phyloP scores from a whole-genome alignment of 1,284 basidiomycete species.

The Sporisorium reilianum region DNA sequence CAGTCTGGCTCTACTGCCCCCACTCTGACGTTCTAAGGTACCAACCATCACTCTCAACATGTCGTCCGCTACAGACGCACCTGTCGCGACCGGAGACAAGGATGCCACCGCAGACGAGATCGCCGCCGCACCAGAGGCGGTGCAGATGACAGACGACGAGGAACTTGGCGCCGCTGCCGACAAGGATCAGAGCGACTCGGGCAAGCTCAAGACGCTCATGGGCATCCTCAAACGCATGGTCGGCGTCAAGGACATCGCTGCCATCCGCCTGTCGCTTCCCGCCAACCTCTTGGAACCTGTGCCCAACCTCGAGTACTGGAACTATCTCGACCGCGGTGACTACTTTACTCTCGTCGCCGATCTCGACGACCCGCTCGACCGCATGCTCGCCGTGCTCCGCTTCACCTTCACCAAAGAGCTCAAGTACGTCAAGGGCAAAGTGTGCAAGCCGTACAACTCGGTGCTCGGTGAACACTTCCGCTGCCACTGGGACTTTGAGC shows the following conservation, averaged over 20 bases:
- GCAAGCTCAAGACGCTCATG: constrained; percentile 65
- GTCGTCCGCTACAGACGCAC: constrained; percentile 26
- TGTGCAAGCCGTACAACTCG: constrained; percentile 87
- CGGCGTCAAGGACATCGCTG: constrained; percentile 67
- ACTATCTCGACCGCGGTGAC: constrained; percentile 92
- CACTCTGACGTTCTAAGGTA: not conserved
- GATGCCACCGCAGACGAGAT: constrained; percentile 57
- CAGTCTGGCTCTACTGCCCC: not conserved
- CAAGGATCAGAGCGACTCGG: constrained; percentile 61
- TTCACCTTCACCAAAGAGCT: constrained; percentile 92
- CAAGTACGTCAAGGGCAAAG: constrained; percentile 85
- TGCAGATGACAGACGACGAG: constrained; percentile 63
- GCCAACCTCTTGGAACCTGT: constrained; percentile 67
- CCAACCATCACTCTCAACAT: constrained; percentile 3
- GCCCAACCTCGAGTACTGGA: constrained; percentile 71
- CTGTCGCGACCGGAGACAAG: constrained; percentile 39
- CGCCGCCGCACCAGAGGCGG: constrained; percentile 53
- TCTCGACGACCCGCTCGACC: constrained; percentile 86
- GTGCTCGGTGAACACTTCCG: constrained; percentile 66
- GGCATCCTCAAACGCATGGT: constrained; percentile 66
- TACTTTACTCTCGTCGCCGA: constrained; percentile 87
- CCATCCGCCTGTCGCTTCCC: constrained; percentile 65
- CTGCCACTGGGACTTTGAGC: constrained; percentile 65
- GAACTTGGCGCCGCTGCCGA: constrained; percentile 59
- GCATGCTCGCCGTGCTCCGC: constrained; percentile 89